Evolutionary conservation across 2,329 filamentous ascomycete species (phyloP), one percentile per base, ranked within the genome.

Genomic region (Seiridium cupressi): DNA sequence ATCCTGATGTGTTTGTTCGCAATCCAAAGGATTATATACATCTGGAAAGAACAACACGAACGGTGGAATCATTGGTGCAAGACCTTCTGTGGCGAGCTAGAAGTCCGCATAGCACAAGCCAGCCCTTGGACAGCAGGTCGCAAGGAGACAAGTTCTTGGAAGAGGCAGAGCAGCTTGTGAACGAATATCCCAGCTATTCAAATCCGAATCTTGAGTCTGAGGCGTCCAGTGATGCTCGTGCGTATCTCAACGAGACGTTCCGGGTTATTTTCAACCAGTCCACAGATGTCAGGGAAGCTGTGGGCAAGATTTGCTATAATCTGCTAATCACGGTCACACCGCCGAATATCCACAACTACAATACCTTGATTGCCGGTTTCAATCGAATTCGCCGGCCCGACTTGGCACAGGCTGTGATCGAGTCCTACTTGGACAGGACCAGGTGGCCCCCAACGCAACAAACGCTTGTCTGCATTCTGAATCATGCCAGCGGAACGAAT

Each of bases 311-410:
- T 57, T 86, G 83, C 72, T 88, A 88, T 73, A 92, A 91, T 68
- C 75, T 95, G 3, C 79, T 92, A 13, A 76, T 85, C 3, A 86
- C 85, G 2, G 72, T 81, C 2, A 77, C 84, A 18, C 83, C 86
- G 0, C 89, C 90, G 0, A 85, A 85, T 62, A 81, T 90, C 42
- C 80, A 86, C 64, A 92, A 88, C 3, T 92, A 88, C 76, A 93
- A 93, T 68, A 81, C 82, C 10, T 79, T 95, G 34, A 81, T 94
- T 3, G 72, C 84, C n/a, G 84, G 84, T n/a, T 86, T 94, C 55
- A 80, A 83, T 57, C 77, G 79, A 38, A 70, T 81, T 4, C 76
- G 79, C 35, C 75, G 81, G 57, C 76, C 81, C 59, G 73, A 76
- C 44, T 74, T 89, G 18, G 80, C 83, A 3, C 77, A 85, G 44